Percentiles rank a stretch among this genome's conserved stretches.
Conservation (phyloP, 306 rosid genomes). For the Glycyrrhiza uralensis region DNA sequence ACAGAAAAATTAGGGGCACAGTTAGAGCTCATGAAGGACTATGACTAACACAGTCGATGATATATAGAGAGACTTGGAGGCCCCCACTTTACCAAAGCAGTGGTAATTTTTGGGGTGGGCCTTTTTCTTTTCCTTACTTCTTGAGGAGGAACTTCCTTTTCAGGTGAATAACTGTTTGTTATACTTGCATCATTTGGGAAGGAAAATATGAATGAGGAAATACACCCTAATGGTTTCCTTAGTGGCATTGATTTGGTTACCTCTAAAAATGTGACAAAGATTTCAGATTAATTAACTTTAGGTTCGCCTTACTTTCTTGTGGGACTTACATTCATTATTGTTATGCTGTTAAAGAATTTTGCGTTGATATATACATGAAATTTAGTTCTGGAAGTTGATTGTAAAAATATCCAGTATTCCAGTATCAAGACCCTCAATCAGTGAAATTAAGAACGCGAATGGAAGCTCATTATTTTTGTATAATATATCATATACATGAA, state of each 20-base stretch:
- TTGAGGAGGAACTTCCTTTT: slow-evolving; percentile 16
- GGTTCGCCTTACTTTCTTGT: too few species aligned
- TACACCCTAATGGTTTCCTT: not conserved
- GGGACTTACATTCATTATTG: not conserved
- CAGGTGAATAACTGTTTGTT: slow-evolving; percentile 4
- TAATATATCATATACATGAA: not conserved
- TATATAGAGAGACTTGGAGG: slow-evolving; percentile 50
- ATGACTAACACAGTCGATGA: slow-evolving; percentile 26
- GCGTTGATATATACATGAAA: not conserved
- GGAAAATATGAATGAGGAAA: slow-evolving; percentile 14
- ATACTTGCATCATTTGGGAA: not conserved
- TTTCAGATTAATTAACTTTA: too few species aligned
- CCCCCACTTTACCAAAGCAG: slow-evolving; percentile 30
- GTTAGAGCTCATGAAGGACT: slow-evolving; percentile 21
- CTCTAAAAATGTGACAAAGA: slow-evolving; percentile 13
- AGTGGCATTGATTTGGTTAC: slow-evolving; percentile 6
- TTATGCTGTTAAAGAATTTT: not conserved
- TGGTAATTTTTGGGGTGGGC: slow-evolving; percentile 16
- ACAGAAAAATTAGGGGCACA: slow-evolving; percentile 4
- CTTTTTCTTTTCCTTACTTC: not conserved
- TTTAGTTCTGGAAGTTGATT: not conserved
- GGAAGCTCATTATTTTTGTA: not conserved
- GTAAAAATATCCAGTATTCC: too few species aligned
- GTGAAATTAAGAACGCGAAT: not conserved
- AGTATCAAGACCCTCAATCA: not conserved